These are phyloP conservation scores for Aspergillus terreus DNA, from an alignment of 2,329 filamentous ascomycete genomes.

Conservation along the genomic window DNA sequence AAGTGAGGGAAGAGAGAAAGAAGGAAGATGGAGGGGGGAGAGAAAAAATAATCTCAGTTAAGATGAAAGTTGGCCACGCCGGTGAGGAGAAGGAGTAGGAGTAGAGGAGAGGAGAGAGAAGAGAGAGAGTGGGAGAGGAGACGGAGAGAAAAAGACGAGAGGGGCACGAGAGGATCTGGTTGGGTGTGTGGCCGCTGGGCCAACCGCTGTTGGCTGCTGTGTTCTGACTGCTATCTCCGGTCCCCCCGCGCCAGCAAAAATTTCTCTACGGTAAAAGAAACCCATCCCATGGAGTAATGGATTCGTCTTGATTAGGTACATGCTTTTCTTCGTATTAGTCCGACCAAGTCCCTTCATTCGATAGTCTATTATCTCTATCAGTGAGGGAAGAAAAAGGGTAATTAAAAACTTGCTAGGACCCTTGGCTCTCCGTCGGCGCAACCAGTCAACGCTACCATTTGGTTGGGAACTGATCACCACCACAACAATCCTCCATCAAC, in stretches of 20 bases:
- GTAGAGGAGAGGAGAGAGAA: conserved; percentile 6
- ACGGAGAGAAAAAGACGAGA: background rate
- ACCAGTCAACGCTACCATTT: background rate
- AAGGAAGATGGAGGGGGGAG: conserved; percentile 10
- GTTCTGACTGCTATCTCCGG: conserved; percentile 21
- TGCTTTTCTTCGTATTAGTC: background rate
- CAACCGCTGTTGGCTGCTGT: background rate
- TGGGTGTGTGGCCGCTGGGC: conserved; percentile 22
- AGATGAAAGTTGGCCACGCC: conserved; percentile 11
- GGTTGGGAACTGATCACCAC: background rate
- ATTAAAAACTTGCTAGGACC: background rate
- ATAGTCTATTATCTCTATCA: background rate
- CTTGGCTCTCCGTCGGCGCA: background rate
- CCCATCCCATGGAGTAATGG: background rate
- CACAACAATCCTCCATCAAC: too few species aligned
- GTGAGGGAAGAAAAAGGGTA: background rate
- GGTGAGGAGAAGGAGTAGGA: conserved; percentile 13
- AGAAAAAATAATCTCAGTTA: conserved; percentile 9
- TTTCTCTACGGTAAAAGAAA: background rate
- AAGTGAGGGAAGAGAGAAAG: conserved; percentile 11
- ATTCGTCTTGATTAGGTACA: background rate
- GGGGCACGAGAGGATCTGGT: background rate
- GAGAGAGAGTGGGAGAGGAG: conserved; percentile 9
- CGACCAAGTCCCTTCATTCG: background rate
- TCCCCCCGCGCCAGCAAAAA: conserved; percentile 12